These are phyloP conservation scores for Rasamsonia emersonii DNA, from an alignment of 2,329 filamentous ascomycete genomes.

Conservation along the genomic window DNA sequence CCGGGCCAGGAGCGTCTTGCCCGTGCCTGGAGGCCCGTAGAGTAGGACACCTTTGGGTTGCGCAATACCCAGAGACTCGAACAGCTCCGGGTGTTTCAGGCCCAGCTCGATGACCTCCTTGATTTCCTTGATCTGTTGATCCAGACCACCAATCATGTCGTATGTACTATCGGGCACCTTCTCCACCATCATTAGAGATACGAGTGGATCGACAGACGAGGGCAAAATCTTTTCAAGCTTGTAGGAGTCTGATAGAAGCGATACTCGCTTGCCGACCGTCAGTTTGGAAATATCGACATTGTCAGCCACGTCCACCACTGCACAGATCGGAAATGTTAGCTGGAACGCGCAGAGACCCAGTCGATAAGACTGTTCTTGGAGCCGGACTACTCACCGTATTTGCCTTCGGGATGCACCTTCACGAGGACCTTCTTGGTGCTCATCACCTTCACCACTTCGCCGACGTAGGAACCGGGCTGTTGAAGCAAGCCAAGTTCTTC, in stretches of 20 bases:
- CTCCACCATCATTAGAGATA: conserved; percentile 99
- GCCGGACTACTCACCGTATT: conserved; percentile 68
- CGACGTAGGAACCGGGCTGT: conserved; percentile 95
- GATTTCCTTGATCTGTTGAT: conserved; percentile 99
- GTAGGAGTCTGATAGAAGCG: conserved; percentile 92
- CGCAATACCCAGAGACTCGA: conserved; percentile 97
- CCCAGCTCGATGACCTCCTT: conserved; percentile 99
- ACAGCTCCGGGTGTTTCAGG: conserved; percentile 95
- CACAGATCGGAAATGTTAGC: conserved; percentile 3
- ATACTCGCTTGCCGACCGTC: conserved; percentile 94
- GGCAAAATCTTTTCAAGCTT: conserved; percentile 98
- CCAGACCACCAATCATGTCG: conserved; percentile 98
- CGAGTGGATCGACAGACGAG: conserved; percentile 93
- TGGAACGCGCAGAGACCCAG: no score
- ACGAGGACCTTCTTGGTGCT: conserved; percentile 98
- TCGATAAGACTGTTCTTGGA: no score
- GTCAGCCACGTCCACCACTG: conserved; percentile 93
- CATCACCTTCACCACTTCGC: conserved; percentile 99
- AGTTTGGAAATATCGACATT: conserved; percentile 92
- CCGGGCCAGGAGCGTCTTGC: conserved; percentile 90
- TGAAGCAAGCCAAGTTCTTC: conserved; percentile 94
- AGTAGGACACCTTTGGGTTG: conserved; percentile 96
- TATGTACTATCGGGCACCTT: conserved; percentile 99
- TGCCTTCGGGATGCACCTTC: conserved; percentile 97
- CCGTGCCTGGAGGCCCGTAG: conserved; percentile 93